A percentile compares a stretch with the other conserved stretches of the same genome.
Evolutionary conservation across 208 protist species (phyloP).

Genomic region (Leishmania mexicana): DNA sequence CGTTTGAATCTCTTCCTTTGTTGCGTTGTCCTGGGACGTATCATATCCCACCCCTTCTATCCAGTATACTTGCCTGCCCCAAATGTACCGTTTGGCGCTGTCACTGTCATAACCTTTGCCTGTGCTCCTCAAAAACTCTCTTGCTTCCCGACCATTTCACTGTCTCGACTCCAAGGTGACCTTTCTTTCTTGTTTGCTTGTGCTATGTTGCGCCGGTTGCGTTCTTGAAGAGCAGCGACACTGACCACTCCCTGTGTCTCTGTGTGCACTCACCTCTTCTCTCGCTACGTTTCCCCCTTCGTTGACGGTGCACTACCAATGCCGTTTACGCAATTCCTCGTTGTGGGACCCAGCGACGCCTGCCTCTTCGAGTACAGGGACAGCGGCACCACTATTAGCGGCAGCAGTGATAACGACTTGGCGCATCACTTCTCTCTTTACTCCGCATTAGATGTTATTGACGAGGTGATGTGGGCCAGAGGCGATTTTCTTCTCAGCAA

Average conservation of each 20-base stretch:
- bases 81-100: background rate
- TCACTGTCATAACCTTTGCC: background rate
- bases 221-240: background rate
- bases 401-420: slow-evolving; percentile 20
- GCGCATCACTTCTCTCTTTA: slow-evolving; percentile 52
- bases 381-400: background rate
- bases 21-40: background rate
- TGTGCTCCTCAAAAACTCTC: background rate
- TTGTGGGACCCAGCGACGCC: slow-evolving; percentile 38
- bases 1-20: background rate
- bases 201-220: background rate
- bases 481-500: slow-evolving; percentile 49
- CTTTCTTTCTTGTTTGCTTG: background rate
- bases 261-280: background rate
- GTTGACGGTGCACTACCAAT: slow-evolving; percentile 6
- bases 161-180: background rate
- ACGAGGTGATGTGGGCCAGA: slow-evolving; percentile 54
- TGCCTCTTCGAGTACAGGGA: slow-evolving; percentile 29
- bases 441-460: slow-evolving; percentile 49
- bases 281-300: background rate
- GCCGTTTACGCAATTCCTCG: slow-evolving; percentile 33
- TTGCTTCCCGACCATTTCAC: background rate
- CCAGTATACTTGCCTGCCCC: background rate
- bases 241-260: background rate
- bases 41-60: background rate